Base-by-base conservation (phyloP, 768 basidiomycete species). In the Lactarius quietus region DNA sequence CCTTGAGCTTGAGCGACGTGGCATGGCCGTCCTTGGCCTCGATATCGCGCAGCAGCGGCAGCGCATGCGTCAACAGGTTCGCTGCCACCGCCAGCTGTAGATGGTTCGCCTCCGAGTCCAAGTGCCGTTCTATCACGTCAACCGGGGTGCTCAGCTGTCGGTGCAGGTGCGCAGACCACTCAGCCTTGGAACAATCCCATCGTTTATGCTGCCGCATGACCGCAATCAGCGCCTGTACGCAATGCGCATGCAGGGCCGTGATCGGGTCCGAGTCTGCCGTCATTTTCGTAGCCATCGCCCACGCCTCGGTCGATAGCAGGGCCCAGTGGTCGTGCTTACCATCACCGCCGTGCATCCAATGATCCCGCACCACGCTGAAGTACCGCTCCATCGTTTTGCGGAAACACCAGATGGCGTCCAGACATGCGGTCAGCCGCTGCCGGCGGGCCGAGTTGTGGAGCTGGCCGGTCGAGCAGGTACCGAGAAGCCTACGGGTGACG, bases 341-440 rank as follows among this genome's bases (percentile, higher is more conserved):
- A n/a, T n/a, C 33, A 10, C 51, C 9, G 35, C 31, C 54, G 1
- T 48, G 45, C n/a, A 4, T 6, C 45, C 64, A 65, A 35, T 61
- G 59, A 1, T 57, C 29, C 54, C 43, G 20, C 23, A 64, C 52
- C 23, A 57, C 63, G 33, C 14, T 23, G 23, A 53, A 65, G 38
- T 65, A 54, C 15, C 29, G 59, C 26, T 61, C 43, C 14, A 31
- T 56, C 31, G 35, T 55, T 2, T 26, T 14, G 1, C 33, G 41
- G 59, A 65, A 65, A 31, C 59, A 65, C 64, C 64, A 65, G 33
- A 61, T 39, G 2, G 59, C 59, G 14, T 59, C 6, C 20, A 65
- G 20, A 51, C 54, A 65, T 8, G 41, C 43, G 3, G 59, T 51
- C 8, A 61, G 59, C 14, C 64, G 64, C 33, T 65, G 64, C 18